A percentile compares a stretch with the other conserved stretches of the same genome.
These are phyloP conservation scores for Colletotrichum filicis DNA, from an alignment of 2,329 filamentous ascomycete species.

Conservation along the genomic window DNA sequence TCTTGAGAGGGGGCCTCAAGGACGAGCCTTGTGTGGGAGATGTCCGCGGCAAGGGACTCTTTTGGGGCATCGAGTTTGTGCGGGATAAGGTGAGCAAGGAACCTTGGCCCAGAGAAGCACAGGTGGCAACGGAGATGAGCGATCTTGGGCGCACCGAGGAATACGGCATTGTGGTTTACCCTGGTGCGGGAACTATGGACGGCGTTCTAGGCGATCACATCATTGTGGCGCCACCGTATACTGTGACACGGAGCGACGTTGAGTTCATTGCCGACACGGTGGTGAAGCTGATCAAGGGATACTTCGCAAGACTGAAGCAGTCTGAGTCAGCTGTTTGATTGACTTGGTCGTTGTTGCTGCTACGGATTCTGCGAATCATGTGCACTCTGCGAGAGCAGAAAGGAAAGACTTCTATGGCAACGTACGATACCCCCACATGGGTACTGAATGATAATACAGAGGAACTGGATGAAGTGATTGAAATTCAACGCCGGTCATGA, in stretches of 20 bases:
- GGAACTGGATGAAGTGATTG: no score
- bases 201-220: conserved; percentile 75
- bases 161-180: conserved; percentile 65
- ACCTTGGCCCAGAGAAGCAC: conserved; percentile 47
- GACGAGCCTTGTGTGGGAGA: conserved; percentile 49
- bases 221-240: conserved; percentile 76
- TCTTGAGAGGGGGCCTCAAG: conserved; percentile 41
- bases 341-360: no score
- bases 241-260: conserved; percentile 66
- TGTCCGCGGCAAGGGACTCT: conserved; percentile 54
- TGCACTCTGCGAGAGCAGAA: no score
- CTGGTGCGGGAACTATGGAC: conserved; percentile 69
- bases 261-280: conserved; percentile 41
- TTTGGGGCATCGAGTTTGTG: conserved; percentile 60
- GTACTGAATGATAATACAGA: no score
- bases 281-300: conserved; percentile 52
- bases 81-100: conserved; percentile 46
- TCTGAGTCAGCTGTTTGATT: no score
- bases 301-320: conserved; percentile 44
- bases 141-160: conserved; percentile 38
- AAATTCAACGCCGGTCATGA: no score
- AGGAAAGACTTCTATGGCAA: no score
- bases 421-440: no score
- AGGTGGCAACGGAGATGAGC: conserved; percentile 46
- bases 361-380: no score